These are phyloP conservation scores for Obba rivulosa DNA, from an alignment of 768 basidiomycete genomes.

Conservation along the genomic window DNA sequence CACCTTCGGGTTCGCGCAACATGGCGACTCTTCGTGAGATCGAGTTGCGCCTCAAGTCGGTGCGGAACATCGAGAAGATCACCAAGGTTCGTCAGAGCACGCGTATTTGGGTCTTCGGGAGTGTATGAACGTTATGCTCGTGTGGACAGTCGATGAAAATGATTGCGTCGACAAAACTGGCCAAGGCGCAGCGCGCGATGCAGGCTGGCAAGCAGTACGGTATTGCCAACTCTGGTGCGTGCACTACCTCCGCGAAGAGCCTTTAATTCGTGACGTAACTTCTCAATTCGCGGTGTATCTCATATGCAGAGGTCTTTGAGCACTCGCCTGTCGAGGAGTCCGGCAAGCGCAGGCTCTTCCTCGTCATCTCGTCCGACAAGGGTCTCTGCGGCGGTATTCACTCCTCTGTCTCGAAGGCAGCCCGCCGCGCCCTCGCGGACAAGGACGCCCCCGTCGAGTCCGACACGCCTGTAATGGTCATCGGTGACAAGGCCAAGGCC, in stretches of 20 bases:
- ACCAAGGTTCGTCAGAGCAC: conserved; percentile 70
- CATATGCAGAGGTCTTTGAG: conserved; percentile 75
- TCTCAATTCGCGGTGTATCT: background rate
- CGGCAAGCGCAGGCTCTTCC: conserved; percentile 77
- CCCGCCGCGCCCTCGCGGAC: conserved; percentile 64
- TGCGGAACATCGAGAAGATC: conserved; percentile 99
- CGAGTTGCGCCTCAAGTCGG: conserved; percentile 93
- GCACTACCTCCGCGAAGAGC: background rate
- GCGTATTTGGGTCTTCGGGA: background rate
- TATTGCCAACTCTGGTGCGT: conserved; percentile 80
- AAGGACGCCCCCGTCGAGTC: conserved; percentile 43
- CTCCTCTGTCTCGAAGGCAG: conserved; percentile 90
- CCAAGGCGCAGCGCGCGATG: conserved; percentile 95
- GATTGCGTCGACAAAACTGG: conserved; percentile 96
- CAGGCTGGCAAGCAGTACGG: conserved; percentile 88
- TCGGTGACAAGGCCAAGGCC: conserved; percentile 96
- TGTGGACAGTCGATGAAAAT: conserved; percentile 88
- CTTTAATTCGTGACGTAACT: background rate
- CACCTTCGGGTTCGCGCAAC: conserved; percentile 57
- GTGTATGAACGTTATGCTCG: no score
- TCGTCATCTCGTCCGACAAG: conserved; percentile 96
- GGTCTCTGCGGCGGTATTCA: conserved; percentile 99
- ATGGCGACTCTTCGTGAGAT: conserved; percentile 99
- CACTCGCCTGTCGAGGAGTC: conserved; percentile 66
- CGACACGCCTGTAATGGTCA: conserved; percentile 72